Conservation (phyloP, 495 filamentous ascomycete genomes). For the Neurospora sp. region DNA sequence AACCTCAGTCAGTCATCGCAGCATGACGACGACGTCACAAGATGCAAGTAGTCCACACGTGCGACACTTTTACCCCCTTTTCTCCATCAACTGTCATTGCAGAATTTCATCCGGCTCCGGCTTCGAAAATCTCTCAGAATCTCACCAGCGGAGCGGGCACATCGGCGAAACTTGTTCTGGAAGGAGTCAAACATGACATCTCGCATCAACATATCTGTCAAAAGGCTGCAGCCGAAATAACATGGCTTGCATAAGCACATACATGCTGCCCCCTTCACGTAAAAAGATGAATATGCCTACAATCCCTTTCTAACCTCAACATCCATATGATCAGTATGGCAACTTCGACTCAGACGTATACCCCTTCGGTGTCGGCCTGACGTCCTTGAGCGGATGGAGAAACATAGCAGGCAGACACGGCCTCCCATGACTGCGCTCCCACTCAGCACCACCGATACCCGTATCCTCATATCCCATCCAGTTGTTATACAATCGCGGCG, state of each 20-base stretch:
- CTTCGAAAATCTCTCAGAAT: not conserved
- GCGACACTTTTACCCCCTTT: not conserved
- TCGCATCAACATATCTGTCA: not conserved
- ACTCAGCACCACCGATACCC: constrained; percentile 38
- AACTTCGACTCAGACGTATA: constrained; percentile 21
- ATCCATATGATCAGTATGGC: constrained; percentile 5
- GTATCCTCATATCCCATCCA: constrained; percentile 51
- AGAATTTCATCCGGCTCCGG: too few relatives aligned
- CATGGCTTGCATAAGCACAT: not conserved
- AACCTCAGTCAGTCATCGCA: not conserved
- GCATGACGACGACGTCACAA: not conserved
- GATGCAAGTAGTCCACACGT: not conserved
- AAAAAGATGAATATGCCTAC: not conserved
- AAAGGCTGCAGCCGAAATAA: not conserved
- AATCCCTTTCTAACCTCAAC: not conserved
- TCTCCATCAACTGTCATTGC: not conserved
- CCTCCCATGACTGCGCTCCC: constrained; percentile 41
- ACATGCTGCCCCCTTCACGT: not conserved
- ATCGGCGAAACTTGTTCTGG: not conserved
- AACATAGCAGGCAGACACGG: constrained; percentile 47
- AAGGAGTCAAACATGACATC: not conserved
- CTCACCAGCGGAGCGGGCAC: not conserved
- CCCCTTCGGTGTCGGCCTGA: constrained; percentile 30
- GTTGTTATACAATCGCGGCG: constrained; percentile 48
- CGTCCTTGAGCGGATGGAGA: constrained; percentile 44